Evolutionary conservation across 1,284 basidiomycete species (phyloP), one percentile per base, ranked within the genome.

Genomic region (Irpex sp.): DNA sequence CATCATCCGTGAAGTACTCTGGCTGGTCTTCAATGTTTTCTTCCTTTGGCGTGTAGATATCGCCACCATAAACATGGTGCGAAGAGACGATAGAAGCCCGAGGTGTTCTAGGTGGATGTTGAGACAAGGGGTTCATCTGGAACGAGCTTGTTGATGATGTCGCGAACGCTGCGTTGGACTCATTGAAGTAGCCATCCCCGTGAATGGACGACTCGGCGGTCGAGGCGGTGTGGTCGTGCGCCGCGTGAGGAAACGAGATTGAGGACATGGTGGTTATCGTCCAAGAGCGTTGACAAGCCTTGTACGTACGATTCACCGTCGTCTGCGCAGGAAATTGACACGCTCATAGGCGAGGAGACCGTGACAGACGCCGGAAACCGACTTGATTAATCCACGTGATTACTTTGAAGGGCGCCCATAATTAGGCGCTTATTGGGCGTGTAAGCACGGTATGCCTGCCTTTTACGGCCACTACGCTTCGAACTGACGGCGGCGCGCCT

Each of bases 91-190:
- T 71, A 2, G 86, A 88, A 6, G 81, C 80, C 65, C 85, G 82
- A 4, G 90, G 88, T 44, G 89, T 90, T 48, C 91, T 82, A 19
- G 91, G 90, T 0, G 91, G 90, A 72, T 91, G 90, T 2, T 83
- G 79, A 6, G 89, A 91, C 58, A 87, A 82, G 15, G 90, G 90
- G 71, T 92, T 92, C 82, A 92, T 88, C 68, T 89, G 89, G 69
- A 92, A 92, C 15, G 82, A 81, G 57, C 74, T 78, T 51, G 80
- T 75, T 61, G 77, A 69, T 52, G 73, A 68, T 37, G 76, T 68
- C 54, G 82, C 81, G 66, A 80, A 84, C 52, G 75, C 73, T 8
- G 77, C 71, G 13, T 51, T n/a, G 13, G 49, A 51, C n/a, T 36
- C 54, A 36, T 80, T 72, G 66, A 78, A 83, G 65, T 77, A 79